phyloP scores from a whole-genome alignment of 257 asterid species.

The Vinca minor region DNA sequence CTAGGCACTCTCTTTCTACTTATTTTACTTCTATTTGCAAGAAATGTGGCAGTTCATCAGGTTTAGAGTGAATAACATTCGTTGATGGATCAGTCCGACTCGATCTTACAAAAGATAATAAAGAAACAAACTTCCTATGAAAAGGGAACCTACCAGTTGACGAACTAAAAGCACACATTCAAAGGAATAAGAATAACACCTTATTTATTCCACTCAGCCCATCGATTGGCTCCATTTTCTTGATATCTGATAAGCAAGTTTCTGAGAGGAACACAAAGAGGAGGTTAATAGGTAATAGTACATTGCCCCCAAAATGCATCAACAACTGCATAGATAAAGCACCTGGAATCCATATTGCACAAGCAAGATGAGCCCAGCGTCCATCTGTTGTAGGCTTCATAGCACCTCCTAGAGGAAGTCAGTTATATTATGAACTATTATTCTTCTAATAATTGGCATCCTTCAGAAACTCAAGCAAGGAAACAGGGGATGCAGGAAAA shows the following conservation, averaged over 20 bases:
- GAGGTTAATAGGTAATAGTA: constrained; percentile 8
- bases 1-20: neutral
- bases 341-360: constrained; percentile 99
- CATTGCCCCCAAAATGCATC: constrained; percentile 2
- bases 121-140: neutral
- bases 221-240: constrained; percentile 97
- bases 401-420: constrained; percentile 71
- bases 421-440: neutral
- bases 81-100: neutral
- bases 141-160: neutral
- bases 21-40: constrained; percentile 1
- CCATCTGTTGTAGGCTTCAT: constrained; percentile 99
- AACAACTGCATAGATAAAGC: constrained; percentile 5
- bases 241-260: constrained; percentile 82
- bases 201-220: constrained; percentile 71
- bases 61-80: neutral
- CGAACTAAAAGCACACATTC: neutral
- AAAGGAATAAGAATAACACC: constrained; percentile 45
- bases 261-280: constrained; percentile 37
- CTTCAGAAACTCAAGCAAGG: neutral
- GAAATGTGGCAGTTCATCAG: neutral
- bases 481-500: constrained; percentile 9
- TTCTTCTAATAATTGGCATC: neutral
- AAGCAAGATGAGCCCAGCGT: constrained; percentile 99
- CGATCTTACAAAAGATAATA: neutral